Base-by-base conservation (phyloP, 495 filamentous ascomycete genomes). In the Cryomyces minteri region DNA sequence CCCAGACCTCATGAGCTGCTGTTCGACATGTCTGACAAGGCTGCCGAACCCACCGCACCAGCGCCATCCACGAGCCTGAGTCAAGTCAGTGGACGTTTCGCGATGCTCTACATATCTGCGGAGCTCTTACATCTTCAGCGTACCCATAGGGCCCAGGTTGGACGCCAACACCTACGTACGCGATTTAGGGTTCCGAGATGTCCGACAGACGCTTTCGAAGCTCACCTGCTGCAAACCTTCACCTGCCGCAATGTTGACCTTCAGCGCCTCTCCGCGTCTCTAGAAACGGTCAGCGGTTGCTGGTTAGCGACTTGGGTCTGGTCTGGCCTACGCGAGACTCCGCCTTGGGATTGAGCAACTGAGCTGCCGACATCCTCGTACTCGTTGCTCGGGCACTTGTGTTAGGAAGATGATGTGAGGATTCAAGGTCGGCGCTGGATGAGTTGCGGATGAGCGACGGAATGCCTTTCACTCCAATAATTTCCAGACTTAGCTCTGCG, bases 311-410 rank as follows among this genome's bases (percentile, higher is more conserved):
- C 31, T 31, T 30, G 58, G 54, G 55, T 58, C 49, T 51, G 47
- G 40, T 25, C 10, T 9, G 34, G 49, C 79, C 54, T 68, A 92
- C 88, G 64, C 93, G 76, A 40, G 86, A 94, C 68, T 98, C 90
- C 55, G 90, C 90, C 67, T 96, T 96, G 32, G 88, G 88, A 62
- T 98, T 98, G 28, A 98, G 79, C 56, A 98, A 75, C 71, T 95
- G 88, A 44, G 90, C 87, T 48, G 90, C 90, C 58, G 84, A 85
- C 78, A 85, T 88, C 37, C 38, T 56, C 12, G 34, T 2, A 55
- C 9, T 10, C 34, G 34, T 38, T 38, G 12, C 18, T 25, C 18
- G 18, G 18, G 18, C 18, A 25, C 18, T 25, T 25, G 18, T 25
- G 2, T 25, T 25, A 25, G 18, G 18, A 25, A 25, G 18, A 25